Evolutionary conservation across 805 yeast species (phyloP).

Genomic region (Metschnikowia lochheadii): DNA sequence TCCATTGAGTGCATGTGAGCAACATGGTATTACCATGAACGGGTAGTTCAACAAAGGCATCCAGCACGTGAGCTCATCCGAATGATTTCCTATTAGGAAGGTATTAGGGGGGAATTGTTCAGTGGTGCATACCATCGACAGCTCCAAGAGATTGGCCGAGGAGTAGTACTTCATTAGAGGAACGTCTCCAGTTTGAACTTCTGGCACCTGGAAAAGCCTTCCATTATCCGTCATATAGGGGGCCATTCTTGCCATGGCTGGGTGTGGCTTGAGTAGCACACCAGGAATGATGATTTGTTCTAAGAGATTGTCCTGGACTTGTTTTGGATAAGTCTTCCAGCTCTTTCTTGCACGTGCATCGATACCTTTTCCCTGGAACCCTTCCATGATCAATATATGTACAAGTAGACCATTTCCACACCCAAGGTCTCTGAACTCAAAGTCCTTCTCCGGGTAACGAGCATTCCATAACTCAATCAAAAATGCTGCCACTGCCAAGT

Average conservation of each 20-base stretch:
- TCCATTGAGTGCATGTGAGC: slow-evolving; percentile 85
- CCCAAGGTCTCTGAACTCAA: slow-evolving; percentile 84
- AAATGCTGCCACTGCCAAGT: slow-evolving; percentile 92
- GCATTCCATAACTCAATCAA: slow-evolving; percentile 79
- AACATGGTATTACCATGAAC: slow-evolving; percentile 90
- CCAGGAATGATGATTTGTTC: slow-evolving; percentile 86
- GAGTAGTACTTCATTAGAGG: slow-evolving; percentile 54
- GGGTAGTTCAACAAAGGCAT: slow-evolving; percentile 84
- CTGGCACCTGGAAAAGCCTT: slow-evolving; percentile 52
- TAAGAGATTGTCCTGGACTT: slow-evolving; percentile 51
- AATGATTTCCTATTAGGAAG: slow-evolving; percentile 88
- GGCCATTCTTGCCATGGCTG: slow-evolving; percentile 48
- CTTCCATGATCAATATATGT: slow-evolving; percentile 70
- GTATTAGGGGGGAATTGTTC: slow-evolving; percentile 68
- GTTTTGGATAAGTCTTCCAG: slow-evolving; percentile 73
- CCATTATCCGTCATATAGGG: slow-evolving; percentile 62
- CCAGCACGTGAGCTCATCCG: slow-evolving; percentile 95
- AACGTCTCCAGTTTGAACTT: slow-evolving; percentile 21
- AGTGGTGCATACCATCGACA: slow-evolving; percentile 49
- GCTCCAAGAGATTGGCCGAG: slow-evolving; percentile 47
- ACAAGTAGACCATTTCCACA: slow-evolving; percentile 93
- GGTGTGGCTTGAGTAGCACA: slow-evolving; percentile 65
- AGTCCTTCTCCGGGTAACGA: slow-evolving; percentile 40
- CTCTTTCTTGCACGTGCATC: slow-evolving; percentile 89
- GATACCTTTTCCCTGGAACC: slow-evolving; percentile 76